Evolutionary conservation across 129 eudicot genomes (phyloP), one percentile per base, ranked within the genome.

Genomic region (Lactuca saligna): DNA sequence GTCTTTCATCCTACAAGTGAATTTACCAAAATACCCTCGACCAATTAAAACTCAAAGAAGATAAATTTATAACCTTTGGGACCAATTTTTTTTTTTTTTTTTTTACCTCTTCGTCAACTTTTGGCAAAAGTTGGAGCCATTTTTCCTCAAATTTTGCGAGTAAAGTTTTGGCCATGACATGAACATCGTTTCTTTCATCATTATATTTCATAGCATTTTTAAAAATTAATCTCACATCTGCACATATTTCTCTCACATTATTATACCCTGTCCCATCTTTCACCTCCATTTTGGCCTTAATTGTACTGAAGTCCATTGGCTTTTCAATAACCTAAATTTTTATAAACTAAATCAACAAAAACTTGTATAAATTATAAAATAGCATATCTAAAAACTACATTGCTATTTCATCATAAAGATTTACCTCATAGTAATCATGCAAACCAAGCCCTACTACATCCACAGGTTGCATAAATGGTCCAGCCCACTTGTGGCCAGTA

Each of bases 81-180:
- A 51, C 1, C 29, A 25, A 25, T 25, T 25, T 25, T 20, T 20
- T 63, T 6, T 25, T 20, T 20, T 63, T 6, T 32, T 17, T 57
- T 9, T 49, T 73, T 78, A 92, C 98, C 96, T 92, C 98, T 84
- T 88, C 91, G 69, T 84, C 89, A 68, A 93, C 96, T 78, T 93
- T 86, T 0, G 98, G 98, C 86, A 93, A 76, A 79, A 93, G 89
- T 62, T 78, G 85, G 57, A 88, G 85, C 96, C 98, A 92, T 71
- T 92, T 92, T 79, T 90, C 96, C 81, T 92, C 96, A 73, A 92
- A 89, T 74, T 84, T 89, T 14, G 76, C 89, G 66, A 92, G 74
- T 73, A 89, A 84, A 17, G 86, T 82, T 75, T 92, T 84, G 57
- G 96, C 98, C 91, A 86, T 86, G n/a, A 89, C 90, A 73, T 92